Evolutionary conservation across 1,139 yeast species (phyloP), one percentile per base, ranked within the genome.

Genomic region (Suhomyces coccinellae): DNA sequence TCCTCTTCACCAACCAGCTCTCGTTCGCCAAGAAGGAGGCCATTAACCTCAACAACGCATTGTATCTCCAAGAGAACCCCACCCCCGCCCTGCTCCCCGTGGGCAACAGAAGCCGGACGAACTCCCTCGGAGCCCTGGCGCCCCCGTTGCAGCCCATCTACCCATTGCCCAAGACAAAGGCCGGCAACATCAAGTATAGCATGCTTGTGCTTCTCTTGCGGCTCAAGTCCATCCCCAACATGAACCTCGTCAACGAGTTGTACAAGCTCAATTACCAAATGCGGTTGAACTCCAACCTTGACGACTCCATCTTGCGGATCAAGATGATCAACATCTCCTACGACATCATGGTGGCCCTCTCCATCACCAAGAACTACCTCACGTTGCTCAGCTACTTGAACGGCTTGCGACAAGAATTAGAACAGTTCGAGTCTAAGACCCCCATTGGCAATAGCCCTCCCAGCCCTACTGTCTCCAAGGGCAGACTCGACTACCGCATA

Each of bases 211-310:
- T 71, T 14, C 47, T 73, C 17, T 55, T 73, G 16, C 53, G 75
- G 34, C 58, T 73, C 45, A 71, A 71, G 49, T 65, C 73, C n/a
- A 54, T 62, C 3, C 75, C 77, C 12, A 70, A 64, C 46, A 41
- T 69, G 53, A 58, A 58, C 31, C 52, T 71, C 26, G 63, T 71
- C 32, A 71, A 71, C 45, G 79, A 73, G 46, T 52, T 71, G 37
- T 73, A 71, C 56, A 71, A 73, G 51, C 55, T 73, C 26, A 64
- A 67, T 34, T 73, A 72, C 49, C 77, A 71, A 46, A 49, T 68
- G 33, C 48, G 78, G 30, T 54, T 72, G 32, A 51, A 50, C 20
- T 42, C 46, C 2, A 32, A 36, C 20, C 36, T 32, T n/a, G 49
- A 41, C 24, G 33, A 29, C 11, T 43, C 41, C 3, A 43, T 26